These are phyloP conservation scores for Vitis hybrid DNA, from an alignment of 177 flowering plant genomes.

Conservation along the genomic window DNA sequence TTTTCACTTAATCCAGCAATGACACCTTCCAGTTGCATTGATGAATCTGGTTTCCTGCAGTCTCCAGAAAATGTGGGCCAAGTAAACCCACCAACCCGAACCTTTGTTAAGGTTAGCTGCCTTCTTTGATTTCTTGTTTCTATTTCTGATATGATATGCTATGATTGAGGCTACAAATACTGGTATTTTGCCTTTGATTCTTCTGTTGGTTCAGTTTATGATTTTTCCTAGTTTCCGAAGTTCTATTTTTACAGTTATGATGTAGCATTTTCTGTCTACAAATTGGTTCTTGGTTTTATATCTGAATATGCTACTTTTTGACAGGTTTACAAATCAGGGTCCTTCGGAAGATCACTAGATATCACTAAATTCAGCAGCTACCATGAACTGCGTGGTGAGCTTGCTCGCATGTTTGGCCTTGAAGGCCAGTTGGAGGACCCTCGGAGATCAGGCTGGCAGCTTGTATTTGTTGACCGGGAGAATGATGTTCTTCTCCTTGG, in stretches of 20 bases:
- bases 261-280: not conserved
- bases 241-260: not conserved
- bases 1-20: slow-evolving; percentile 53
- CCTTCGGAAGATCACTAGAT: slow-evolving; percentile 92
- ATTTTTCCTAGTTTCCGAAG: not conserved
- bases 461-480: slow-evolving; percentile 99
- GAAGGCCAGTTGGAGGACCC: slow-evolving; percentile 97
- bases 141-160: not conserved
- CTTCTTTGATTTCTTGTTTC: not conserved
- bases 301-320: slow-evolving; percentile 1
- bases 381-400: slow-evolving; percentile 86
- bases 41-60: slow-evolving; percentile 75
- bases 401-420: slow-evolving; percentile 90
- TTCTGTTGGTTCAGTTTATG: not conserved
- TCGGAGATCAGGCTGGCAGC: slow-evolving; percentile 99
- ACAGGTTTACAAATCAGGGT: slow-evolving; percentile 91
- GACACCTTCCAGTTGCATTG: slow-evolving; percentile 62
- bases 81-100: slow-evolving; percentile 55
- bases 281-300: not conserved
- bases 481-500: slow-evolving; percentile 98
- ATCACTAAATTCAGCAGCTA: slow-evolving; percentile 88
- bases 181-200: not conserved
- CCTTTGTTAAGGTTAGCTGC: slow-evolving; percentile 78
- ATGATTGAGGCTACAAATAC: not conserved
- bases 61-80: slow-evolving; percentile 67